Conservation (phyloP, 805 yeast genomes). For the Zygoascus bituminiphila region DNA sequence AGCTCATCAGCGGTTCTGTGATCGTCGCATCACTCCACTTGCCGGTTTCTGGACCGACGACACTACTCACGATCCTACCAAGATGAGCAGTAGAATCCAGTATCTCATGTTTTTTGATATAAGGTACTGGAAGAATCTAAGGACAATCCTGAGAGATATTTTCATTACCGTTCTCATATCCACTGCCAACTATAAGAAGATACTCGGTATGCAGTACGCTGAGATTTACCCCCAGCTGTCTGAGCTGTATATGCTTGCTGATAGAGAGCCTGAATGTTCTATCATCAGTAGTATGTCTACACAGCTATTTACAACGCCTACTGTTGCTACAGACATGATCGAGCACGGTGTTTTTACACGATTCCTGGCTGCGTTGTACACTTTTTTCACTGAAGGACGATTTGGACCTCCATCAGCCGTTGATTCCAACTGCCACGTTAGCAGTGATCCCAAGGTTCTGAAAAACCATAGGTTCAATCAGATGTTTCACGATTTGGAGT, state of each 20-base stretch:
- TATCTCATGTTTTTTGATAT: constrained; percentile 57
- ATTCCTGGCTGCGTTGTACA: constrained; percentile 54
- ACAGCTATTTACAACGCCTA: constrained; percentile 85
- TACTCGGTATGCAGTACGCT: constrained; percentile 71
- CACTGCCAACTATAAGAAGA: constrained; percentile 44
- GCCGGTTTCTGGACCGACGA: constrained; percentile 3
- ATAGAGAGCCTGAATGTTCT: constrained; percentile 83
- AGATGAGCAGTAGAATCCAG: constrained; percentile 38
- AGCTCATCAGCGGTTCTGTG: background rate
- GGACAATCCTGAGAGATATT: constrained; percentile 52
- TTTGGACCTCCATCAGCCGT: constrained; percentile 39
- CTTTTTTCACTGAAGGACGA: constrained; percentile 49
- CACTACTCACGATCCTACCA: background rate
- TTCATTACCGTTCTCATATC: constrained; percentile 59
- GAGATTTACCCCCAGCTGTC: constrained; percentile 72
- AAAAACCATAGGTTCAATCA: constrained; percentile 73
- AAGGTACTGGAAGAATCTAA: constrained; percentile 58
- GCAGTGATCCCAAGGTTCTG: constrained; percentile 36
- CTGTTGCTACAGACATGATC: constrained; percentile 57
- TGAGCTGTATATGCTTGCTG: constrained; percentile 61
- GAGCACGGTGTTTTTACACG: constrained; percentile 56
- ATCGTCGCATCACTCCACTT: background rate
- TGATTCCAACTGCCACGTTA: constrained; percentile 23
- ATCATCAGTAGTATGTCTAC: constrained; percentile 66
- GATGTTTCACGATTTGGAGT: constrained; percentile 69